Percentiles rank a stretch among this genome's conserved stretches.
These are phyloP conservation scores for Dryas drummondii DNA, from an alignment of 306 rosid genomes.

Conservation along the genomic window DNA sequence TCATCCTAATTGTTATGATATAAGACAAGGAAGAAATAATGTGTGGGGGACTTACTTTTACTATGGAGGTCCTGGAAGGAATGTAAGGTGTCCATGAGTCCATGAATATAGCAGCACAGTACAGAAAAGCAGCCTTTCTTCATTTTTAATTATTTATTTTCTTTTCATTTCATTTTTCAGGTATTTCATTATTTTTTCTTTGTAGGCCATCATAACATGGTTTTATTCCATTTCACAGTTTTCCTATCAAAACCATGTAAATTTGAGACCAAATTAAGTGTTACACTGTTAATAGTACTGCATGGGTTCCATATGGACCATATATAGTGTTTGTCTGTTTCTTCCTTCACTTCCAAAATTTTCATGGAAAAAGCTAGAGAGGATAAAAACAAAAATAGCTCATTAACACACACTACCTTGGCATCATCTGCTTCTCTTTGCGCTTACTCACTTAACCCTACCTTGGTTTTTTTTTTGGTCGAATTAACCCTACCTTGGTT, in stretches of 20 bases:
- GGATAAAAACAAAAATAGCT: neutral
- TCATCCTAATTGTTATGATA: constrained; percentile 84
- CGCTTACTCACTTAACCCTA: constrained; percentile 15
- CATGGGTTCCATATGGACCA: constrained; percentile 7
- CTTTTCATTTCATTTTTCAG: constrained; percentile 4
- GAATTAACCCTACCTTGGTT: constrained; percentile 6
- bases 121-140: constrained; percentile 21
- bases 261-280: constrained; percentile 40
- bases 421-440: no score
- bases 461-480: no score
- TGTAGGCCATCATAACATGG: constrained; percentile 31
- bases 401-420: neutral
- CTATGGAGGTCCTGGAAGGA: constrained; percentile 99
- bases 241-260: constrained; percentile 41
- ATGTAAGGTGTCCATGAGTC: constrained; percentile 82
- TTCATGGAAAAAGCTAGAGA: neutral
- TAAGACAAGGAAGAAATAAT: constrained; percentile 71
- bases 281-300: constrained; percentile 25
- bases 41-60: constrained; percentile 96
- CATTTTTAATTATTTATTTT: constrained; percentile 13
- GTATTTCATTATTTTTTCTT: constrained; percentile 24
- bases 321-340: constrained; percentile 15
- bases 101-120: constrained; percentile 25
- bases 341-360: constrained; percentile 12
- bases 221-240: constrained; percentile 38